A percentile compares a stretch with the other conserved stretches of the same genome.
phyloP scores from a whole-genome alignment of 805 yeast genomes.

The Kuraishia floccosa region DNA sequence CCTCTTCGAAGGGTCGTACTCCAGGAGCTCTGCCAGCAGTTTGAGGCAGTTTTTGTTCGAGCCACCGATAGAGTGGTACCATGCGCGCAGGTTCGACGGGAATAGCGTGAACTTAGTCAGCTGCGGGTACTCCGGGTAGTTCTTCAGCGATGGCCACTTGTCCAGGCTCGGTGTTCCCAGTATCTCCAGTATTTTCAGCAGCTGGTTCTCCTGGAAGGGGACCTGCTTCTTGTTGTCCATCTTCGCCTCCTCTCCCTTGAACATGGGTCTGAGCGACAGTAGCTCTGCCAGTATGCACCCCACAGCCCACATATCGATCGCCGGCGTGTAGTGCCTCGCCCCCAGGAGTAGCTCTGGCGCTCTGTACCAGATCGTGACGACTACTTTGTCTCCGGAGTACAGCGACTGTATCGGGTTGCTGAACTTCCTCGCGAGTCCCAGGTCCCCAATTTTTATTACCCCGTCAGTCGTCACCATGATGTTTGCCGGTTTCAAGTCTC shows the following conservation, averaged over 20 bases:
- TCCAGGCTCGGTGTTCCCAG: slow-evolving; percentile 76
- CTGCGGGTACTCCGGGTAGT: slow-evolving; percentile 75
- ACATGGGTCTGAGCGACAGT: slow-evolving; percentile 79
- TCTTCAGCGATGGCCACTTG: slow-evolving; percentile 70
- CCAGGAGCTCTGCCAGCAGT: slow-evolving; percentile 51
- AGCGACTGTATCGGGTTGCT: slow-evolving; percentile 78
- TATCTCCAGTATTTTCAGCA: slow-evolving; percentile 85
- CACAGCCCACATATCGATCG: slow-evolving; percentile 91
- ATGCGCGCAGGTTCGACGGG: slow-evolving; percentile 61
- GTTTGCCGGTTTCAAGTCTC: slow-evolving; percentile 96
- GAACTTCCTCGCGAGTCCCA: slow-evolving; percentile 84
- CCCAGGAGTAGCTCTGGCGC: slow-evolving; percentile 91
- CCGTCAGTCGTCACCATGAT: slow-evolving; percentile 91
- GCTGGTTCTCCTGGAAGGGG: slow-evolving; percentile 90
- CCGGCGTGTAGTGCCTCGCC: slow-evolving; percentile 85
- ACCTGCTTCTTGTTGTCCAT: slow-evolving; percentile 88
- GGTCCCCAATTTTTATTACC: slow-evolving; percentile 89
- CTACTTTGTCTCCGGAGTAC: slow-evolving; percentile 90
- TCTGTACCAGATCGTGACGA: slow-evolving; percentile 94
- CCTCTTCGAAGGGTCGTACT: slow-evolving; percentile 75
- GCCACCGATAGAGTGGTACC: slow-evolving; percentile 84
- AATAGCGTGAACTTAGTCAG: slow-evolving; percentile 48
- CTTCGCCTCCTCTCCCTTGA: slow-evolving; percentile 96
- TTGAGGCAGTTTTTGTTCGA: slow-evolving; percentile 57
- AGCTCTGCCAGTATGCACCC: slow-evolving; percentile 93